phyloP scores from a whole-genome alignment of 371 early-diverging fungal species.

The Apophysomyces variabilis region DNA sequence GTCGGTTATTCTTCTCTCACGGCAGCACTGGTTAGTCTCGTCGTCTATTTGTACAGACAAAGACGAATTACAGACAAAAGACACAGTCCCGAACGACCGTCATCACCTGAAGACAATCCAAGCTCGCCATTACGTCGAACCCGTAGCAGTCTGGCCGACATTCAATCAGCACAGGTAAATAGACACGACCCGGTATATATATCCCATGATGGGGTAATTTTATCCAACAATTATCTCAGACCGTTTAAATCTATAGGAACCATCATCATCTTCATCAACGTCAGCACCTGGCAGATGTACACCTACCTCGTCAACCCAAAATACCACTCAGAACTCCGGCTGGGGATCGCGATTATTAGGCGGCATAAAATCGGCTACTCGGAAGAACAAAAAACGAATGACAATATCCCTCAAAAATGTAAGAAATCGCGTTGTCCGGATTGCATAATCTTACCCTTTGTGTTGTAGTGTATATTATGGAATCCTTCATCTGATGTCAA shows the following conservation, averaged over 20 bases:
- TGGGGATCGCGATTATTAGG: conserved; percentile 41
- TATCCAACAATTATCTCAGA: too few relatives aligned
- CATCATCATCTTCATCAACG: conserved; percentile 6
- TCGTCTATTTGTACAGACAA: conserved; percentile 21
- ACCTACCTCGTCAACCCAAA: not conserved
- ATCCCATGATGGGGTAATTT: too few relatives aligned
- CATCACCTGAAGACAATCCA: not conserved
- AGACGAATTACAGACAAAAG: conserved; percentile 9
- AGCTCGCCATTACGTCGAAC: conserved; percentile 11
- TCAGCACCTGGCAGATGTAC: conserved; percentile 12
- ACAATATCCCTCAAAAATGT: conserved; percentile 56
- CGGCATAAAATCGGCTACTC: conserved; percentile 29
- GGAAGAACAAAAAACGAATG: conserved; percentile 38
- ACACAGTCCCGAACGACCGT: not conserved
- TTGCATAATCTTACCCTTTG: not conserved
- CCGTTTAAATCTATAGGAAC: not conserved
- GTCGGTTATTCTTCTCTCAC: conserved; percentile 30
- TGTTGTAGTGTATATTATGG: conserved; percentile 50
- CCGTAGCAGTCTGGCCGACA: conserved; percentile 11
- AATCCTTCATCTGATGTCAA: conserved; percentile 57
- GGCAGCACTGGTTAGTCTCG: conserved; percentile 21
- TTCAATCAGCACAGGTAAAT: conserved; percentile 12
- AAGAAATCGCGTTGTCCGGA: conserved; percentile 8
- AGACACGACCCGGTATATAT: too few relatives aligned
- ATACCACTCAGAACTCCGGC: not conserved